These are phyloP conservation scores for Protea cynaroides DNA, from an alignment of 164 flowering plant genomes.

Conservation along the genomic window DNA sequence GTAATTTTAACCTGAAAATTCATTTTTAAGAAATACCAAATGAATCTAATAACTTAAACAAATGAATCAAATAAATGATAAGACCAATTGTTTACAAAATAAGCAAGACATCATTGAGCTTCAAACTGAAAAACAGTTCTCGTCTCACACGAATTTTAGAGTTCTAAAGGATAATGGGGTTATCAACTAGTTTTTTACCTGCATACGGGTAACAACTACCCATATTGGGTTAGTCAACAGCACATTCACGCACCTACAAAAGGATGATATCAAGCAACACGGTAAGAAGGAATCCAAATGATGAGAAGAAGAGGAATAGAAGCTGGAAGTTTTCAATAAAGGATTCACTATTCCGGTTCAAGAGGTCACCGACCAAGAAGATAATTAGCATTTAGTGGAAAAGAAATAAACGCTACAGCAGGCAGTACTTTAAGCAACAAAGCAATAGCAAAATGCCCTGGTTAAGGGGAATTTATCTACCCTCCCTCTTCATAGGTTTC, in stretches of 20 bases:
- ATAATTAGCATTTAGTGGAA: neutral
- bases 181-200: constrained; percentile 41
- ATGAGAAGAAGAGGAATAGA: no score
- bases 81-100: neutral
- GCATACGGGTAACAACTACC: constrained; percentile 98
- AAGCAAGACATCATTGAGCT: neutral
- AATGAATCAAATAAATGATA: neutral
- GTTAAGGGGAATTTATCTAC: neutral
- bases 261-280: neutral
- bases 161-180: neutral
- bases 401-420: neutral
- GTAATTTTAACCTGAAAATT: neutral
- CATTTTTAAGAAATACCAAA: neutral
- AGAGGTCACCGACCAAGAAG: no score
- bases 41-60: neutral
- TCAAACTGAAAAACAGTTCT: neutral
- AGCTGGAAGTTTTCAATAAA: no score
- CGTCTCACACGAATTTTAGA: neutral
- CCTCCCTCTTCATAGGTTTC: no score
- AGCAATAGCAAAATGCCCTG: neutral
- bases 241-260: constrained; percentile 81
- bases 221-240: constrained; percentile 93
- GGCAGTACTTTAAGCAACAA: neutral
- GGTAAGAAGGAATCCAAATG: no score
- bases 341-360: no score